Evolutionary conservation across 1,284 basidiomycete genomes (phyloP), one percentile per base, ranked within the genome.

Genomic region (Pseudozyma sp.): DNA sequence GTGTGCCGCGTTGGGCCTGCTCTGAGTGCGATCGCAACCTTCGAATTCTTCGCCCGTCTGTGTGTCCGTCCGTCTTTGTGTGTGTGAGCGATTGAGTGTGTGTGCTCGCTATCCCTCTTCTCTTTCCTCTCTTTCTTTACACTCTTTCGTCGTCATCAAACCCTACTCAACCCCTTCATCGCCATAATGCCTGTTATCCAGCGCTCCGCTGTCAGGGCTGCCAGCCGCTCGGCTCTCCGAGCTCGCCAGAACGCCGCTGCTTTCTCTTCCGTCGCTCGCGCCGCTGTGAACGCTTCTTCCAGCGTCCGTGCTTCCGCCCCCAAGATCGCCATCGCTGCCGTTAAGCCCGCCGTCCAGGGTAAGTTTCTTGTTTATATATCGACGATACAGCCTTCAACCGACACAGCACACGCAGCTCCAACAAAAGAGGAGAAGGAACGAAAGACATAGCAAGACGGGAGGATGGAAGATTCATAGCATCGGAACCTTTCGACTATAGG

Each of bases 171-270:
- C 59, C 50, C 44, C n/a, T 52, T 64, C 59, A 36, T 62, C 61
- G 54, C 47, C 62, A 65, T 40, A 62, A 79, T 79, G 77, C 77
- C 77, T 59, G 70, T 79, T 62, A 70, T 79, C 57, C 74, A 79
- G 77, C 77, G 77, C 60, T 66, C 77, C 52, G 77, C 77, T 61
- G 58, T 79, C 57, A 68, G 79, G 69, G 79, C 79, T 74, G 79
- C 72, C 35, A 76, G 70, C 59, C 79, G 79, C 52, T 55, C 57
- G 57, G 79, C 77, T 57, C 73, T 75, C 40, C 78, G 78, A 56
- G 68, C 74, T 61, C 77, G 70, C 52, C 74, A 77, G 67, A 79
- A 79, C 56, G 74, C 68, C 38, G 77, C 77, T 54, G 74, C 74
- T 52, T 67, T 79, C 68, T 76, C 77, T 66, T 62, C 77, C 43